These are phyloP conservation scores for Lentinus tigrinus DNA, from an alignment of 768 basidiomycete species.

Conservation along the genomic window DNA sequence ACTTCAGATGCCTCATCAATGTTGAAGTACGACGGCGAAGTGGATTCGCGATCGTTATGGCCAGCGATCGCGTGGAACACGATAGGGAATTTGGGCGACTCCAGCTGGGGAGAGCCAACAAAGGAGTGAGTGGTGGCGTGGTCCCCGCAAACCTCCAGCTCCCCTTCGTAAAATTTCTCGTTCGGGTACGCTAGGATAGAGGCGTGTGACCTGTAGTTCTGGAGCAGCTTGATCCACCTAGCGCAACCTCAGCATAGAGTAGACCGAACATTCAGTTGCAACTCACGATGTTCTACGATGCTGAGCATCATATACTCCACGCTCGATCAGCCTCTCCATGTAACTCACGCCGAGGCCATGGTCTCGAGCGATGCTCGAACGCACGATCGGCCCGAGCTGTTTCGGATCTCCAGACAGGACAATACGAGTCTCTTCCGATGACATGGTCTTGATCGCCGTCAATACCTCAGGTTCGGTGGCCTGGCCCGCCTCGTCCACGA, in stretches of 20 bases:
- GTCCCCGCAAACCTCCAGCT: slow-evolving; percentile 31
- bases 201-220: slow-evolving; percentile 58
- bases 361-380: slow-evolving; percentile 52
- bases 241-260: too few relatives aligned
- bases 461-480: slow-evolving; percentile 69
- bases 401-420: slow-evolving; percentile 69
- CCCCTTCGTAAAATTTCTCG: slow-evolving; percentile 36
- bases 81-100: slow-evolving; percentile 27
- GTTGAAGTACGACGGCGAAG: slow-evolving; percentile 42
- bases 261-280: not conserved
- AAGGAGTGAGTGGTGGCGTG: slow-evolving; percentile 25
- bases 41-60: slow-evolving; percentile 31
- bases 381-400: slow-evolving; percentile 69
- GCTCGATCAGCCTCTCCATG: slow-evolving; percentile 48
- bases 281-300: slow-evolving; percentile 33
- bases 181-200: slow-evolving; percentile 60
- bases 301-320: slow-evolving; percentile 26
- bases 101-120: slow-evolving; percentile 29
- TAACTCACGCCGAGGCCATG: slow-evolving; percentile 61
- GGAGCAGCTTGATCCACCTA: slow-evolving; percentile 36
- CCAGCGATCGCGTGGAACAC: slow-evolving; percentile 36
- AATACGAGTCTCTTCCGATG: slow-evolving; percentile 50
- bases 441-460: slow-evolving; percentile 62
- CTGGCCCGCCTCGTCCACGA: slow-evolving; percentile 72
- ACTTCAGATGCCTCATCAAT: slow-evolving; percentile 36